These are phyloP conservation scores for Zygotorulaspora danielsina DNA, from an alignment of 805 yeast genomes.

Conservation along the genomic window DNA sequence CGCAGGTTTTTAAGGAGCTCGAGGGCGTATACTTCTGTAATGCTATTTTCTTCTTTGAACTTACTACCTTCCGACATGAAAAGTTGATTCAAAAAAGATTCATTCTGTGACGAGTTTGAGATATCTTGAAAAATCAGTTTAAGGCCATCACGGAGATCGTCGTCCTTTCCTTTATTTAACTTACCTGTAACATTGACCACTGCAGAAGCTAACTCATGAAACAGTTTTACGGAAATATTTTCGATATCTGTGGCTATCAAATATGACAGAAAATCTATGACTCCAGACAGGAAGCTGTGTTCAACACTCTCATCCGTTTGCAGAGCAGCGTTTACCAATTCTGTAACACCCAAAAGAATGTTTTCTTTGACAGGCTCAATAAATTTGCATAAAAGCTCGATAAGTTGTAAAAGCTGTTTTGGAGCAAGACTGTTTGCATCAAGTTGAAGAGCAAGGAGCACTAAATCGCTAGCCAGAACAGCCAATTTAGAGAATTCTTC, in stretches of 20 bases:
- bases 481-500: slow-evolving; percentile 5
- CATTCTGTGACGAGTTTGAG: slow-evolving; percentile 1
- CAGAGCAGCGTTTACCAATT: too few relatives aligned
- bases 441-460: background rate
- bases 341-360: background rate
- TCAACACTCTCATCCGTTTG: too few relatives aligned
- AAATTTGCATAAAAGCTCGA: slow-evolving; percentile 2
- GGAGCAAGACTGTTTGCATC: background rate
- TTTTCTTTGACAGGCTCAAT: background rate
- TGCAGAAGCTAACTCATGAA: background rate
- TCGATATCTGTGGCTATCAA: background rate
- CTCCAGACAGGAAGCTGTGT: too few relatives aligned
- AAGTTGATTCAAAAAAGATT: slow-evolving; percentile 4
- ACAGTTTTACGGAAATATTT: background rate
- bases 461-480: slow-evolving; percentile 1
- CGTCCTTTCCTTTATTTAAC: slow-evolving; percentile 2
- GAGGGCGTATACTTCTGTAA: background rate
- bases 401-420: slow-evolving; percentile 1
- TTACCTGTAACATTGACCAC: slow-evolving; percentile 1
- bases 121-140: slow-evolving; percentile 4
- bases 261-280: slow-evolving; percentile 1
- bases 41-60: background rate
- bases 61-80: background rate
- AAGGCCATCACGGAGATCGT: background rate
- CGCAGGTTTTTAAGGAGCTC: background rate